Evolutionary conservation across 768 basidiomycete genomes (phyloP), one percentile per base, ranked within the genome.

Genomic region (Dioszegia aurantiaca): DNA sequence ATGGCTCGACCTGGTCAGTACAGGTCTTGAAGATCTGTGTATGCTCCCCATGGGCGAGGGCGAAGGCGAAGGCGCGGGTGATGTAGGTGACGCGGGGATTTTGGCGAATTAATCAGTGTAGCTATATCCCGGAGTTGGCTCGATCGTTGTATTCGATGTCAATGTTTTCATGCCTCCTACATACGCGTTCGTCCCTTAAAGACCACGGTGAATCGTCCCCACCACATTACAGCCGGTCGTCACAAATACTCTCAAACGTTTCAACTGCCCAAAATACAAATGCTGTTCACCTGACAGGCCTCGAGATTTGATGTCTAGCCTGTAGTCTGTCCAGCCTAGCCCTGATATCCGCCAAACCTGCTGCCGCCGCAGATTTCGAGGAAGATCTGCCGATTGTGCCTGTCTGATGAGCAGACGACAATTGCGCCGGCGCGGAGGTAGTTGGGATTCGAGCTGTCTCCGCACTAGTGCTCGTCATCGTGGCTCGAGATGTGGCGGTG

Each of bases 1-100:
- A 61, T 93, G 89, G 89, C 75, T 97, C 56, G 81, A 82, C 4
- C 80, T 85, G 0, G 82, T 93, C 0, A 88, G 90, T 68, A 77
- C 74, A 11, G 91, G 90, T 0, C 78, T 97, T 45, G 81, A 80
- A 30, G 82, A 80, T 24, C 80, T 92, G 63, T 77, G 54, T 31
- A 39, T 11, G 33, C 10, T 55, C 23, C 42, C 54, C 8, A 11
- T 39, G 23, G 51, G n/a, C 19, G 51, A n/a, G 8, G 33, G 33
- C 4, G 48, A 49, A 33, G 33, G 33, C 33, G 33, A 33, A 33
- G 33, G 33, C 33, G 33, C 33, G 33, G 33, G 14, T 33, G 33
- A 33, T n/a, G n/a, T n/a, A n/a, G n/a, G n/a, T n/a, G n/a, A n/a
- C n/a, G n/a, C n/a, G 19, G 48, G 26, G 48, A 30, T 47, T 14